Conservation (phyloP, 306 rosid genomes). For the Rubus idaeus region DNA sequence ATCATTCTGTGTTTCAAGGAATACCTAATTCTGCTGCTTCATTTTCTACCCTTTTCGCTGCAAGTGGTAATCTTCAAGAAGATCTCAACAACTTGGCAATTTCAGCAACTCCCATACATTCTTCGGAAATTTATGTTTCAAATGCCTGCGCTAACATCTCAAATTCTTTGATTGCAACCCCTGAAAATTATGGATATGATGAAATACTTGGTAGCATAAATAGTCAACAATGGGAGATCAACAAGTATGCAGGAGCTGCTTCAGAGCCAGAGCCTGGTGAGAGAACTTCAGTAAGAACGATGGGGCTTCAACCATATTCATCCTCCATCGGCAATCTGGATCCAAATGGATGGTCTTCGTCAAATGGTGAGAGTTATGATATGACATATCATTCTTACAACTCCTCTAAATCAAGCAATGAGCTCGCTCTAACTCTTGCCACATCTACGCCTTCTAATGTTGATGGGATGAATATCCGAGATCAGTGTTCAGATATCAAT, state of each 20-base stretch:
- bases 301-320: constrained; percentile 34
- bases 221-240: constrained; percentile 35
- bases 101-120: constrained; percentile 33
- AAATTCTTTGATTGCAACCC: constrained; percentile 34
- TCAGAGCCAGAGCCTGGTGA: constrained; percentile 32
- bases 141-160: constrained; percentile 44
- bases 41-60: constrained; percentile 42
- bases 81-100: constrained; percentile 41
- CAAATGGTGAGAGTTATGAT: constrained; percentile 38
- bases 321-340: constrained; percentile 39
- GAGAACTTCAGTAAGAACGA: constrained; percentile 18
- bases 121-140: constrained; percentile 35
- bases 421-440: constrained; percentile 67
- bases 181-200: constrained; percentile 34
- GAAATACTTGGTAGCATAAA: constrained; percentile 33
- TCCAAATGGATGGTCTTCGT: constrained; percentile 54
- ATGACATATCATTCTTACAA: constrained; percentile 32
- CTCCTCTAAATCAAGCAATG: constrained; percentile 48
- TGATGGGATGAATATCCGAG: constrained; percentile 32
- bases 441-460: constrained; percentile 40
- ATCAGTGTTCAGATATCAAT: constrained; percentile 52
- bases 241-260: constrained; percentile 30
- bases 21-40: constrained; percentile 39
- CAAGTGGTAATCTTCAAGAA: constrained; percentile 46
- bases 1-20: constrained; percentile 40